Conservation (phyloP, 1,284 basidiomycete species). For the Sutorius eximius region DNA sequence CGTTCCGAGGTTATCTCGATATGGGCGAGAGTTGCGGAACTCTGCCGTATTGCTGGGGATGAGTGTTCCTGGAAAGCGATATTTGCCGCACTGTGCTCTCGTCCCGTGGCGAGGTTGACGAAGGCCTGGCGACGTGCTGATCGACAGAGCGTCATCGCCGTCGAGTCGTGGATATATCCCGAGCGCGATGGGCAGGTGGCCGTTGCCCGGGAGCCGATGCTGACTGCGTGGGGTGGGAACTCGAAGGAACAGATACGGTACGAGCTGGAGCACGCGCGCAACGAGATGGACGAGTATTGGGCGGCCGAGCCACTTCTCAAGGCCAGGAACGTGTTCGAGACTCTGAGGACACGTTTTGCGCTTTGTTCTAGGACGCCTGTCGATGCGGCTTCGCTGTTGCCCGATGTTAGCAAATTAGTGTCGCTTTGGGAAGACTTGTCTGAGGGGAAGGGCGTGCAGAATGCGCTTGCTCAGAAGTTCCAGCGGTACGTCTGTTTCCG, state of each 20-base stretch:
- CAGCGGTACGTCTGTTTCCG: constrained; percentile 46
- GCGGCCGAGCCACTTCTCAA: constrained; percentile 41
- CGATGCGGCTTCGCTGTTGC: constrained; percentile 30
- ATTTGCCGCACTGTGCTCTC: constrained; percentile 60
- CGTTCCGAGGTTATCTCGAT: constrained; percentile 68
- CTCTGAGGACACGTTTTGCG: constrained; percentile 50
- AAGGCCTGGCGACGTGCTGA: constrained; percentile 78
- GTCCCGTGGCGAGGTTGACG: constrained; percentile 70
- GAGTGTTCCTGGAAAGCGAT: constrained; percentile 78
- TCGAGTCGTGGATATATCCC: constrained; percentile 66
- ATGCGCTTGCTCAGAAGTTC: constrained; percentile 55
- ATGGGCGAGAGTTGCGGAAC: constrained; percentile 71
- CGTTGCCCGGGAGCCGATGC: constrained; percentile 42
- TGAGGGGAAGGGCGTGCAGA: constrained; percentile 39
- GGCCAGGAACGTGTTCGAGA: constrained; percentile 51
- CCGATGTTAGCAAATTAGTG: constrained; percentile 50
- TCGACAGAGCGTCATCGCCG: constrained; percentile 49
- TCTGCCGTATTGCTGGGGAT: constrained; percentile 66
- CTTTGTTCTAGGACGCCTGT: constrained; percentile 47
- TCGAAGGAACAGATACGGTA: constrained; percentile 35
- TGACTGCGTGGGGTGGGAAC: constrained; percentile 72
- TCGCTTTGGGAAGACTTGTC: constrained; percentile 54
- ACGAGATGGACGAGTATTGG: constrained; percentile 45
- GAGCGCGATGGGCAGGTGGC: constrained; percentile 37
- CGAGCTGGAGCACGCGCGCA: constrained; percentile 42